A percentile compares a stretch with the other conserved stretches of the same genome.
These are phyloP conservation scores for Metschnikowia picachoensis DNA, from an alignment of 805 yeast species.

Conservation along the genomic window DNA sequence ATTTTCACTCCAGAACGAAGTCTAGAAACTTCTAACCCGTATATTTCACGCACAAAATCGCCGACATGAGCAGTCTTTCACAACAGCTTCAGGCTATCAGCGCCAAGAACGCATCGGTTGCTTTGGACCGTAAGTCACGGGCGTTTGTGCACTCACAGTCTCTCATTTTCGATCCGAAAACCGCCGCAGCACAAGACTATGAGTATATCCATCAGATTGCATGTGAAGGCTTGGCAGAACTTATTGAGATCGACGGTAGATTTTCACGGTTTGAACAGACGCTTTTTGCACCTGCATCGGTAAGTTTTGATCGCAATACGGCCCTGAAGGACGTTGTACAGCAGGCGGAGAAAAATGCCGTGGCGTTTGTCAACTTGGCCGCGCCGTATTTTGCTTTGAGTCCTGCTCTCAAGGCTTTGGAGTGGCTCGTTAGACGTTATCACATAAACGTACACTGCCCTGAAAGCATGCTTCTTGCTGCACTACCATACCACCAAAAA, in stretches of 20 bases:
- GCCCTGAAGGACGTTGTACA: conserved; percentile 73
- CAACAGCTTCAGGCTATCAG: conserved; percentile 75
- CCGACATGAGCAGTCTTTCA: conserved; percentile 57
- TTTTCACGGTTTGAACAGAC: conserved; percentile 67
- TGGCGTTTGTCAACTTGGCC: conserved; percentile 65
- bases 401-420: conserved; percentile 78
- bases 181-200: conserved; percentile 92
- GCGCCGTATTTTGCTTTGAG: conserved; percentile 74
- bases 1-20: not conserved
- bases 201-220: conserved; percentile 74
- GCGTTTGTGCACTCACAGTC: conserved; percentile 87
- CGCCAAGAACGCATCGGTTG: conserved; percentile 61
- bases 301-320: conserved; percentile 74
- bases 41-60: too few species aligned
- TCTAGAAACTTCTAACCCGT: too few species aligned
- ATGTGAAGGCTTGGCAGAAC: conserved; percentile 69
- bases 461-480: conserved; percentile 65
- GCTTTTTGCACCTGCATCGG: conserved; percentile 78
- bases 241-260: conserved; percentile 68
- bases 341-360: conserved; percentile 71
- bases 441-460: conserved; percentile 78
- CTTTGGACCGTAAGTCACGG: conserved; percentile 80
- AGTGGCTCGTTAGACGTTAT: conserved; percentile 93
- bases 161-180: conserved; percentile 76
- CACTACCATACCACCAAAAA: conserved; percentile 75